Conservation (phyloP, 148 eudicot species). For the Heliosperma pusillum region DNA sequence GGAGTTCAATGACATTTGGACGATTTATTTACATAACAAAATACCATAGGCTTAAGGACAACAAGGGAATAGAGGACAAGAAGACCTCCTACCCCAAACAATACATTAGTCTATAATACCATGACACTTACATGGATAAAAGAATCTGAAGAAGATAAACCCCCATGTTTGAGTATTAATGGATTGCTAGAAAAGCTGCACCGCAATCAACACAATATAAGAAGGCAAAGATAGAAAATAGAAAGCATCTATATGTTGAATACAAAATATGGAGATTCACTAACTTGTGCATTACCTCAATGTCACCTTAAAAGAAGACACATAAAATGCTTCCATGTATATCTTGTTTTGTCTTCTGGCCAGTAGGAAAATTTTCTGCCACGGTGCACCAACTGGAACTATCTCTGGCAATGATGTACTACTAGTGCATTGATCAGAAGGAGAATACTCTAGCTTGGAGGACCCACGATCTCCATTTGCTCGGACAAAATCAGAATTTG, state of each 20-base stretch:
- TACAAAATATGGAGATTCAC: not conserved
- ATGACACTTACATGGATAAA: conserved; percentile 71
- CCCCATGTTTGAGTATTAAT: conserved; percentile 77
- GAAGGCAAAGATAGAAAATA: conserved; percentile 10
- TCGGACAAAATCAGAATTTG: conserved; percentile 26
- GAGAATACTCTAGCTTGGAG: conserved; percentile 20
- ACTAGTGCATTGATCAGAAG: conserved; percentile 27
- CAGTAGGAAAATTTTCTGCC: conserved; percentile 82
- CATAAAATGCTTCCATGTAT: conserved; percentile 69
- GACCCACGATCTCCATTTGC: conserved; percentile 27
- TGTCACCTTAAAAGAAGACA: conserved; percentile 55
- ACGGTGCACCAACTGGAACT: conserved; percentile 91
- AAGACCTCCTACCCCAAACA: not conserved
- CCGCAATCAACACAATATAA: conserved; percentile 2
- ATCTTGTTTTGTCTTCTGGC: conserved; percentile 84
- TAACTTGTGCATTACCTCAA: conserved; percentile 50
- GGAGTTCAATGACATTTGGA: not conserved
- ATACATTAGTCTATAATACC: not conserved
- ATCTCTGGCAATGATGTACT: conserved; percentile 46
- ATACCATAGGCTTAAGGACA: not conserved
- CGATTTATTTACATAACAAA: not conserved
- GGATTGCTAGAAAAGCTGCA: conserved; percentile 97
- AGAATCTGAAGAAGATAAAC: conserved; percentile 77
- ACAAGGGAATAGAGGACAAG: not conserved
- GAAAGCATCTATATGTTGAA: not conserved